Evolutionary conservation across 768 basidiomycete species (phyloP), one percentile per base, ranked within the genome.

Genomic region (Leucocoprinus leucothites): DNA sequence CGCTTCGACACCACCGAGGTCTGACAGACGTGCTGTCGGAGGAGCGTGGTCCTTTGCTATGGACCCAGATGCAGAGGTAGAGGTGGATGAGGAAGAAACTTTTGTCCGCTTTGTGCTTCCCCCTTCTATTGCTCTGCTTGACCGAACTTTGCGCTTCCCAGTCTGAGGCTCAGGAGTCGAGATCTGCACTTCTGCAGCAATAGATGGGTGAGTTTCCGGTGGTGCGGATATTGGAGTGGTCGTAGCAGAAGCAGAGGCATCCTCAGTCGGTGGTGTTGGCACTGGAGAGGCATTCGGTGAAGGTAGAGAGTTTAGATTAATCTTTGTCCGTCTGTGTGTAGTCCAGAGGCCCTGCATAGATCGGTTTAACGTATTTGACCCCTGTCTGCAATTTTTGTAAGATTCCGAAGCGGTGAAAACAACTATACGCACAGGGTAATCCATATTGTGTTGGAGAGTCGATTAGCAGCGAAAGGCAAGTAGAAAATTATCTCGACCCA

Each of bases 321-420:
- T 48, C 65, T 79, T 85, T n/a, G 73, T 78, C 38, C 85, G 74
- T 52, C 54, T 42, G 22, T 91, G 87, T 9, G 70, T 75, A 0
- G 85, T 81, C 90, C 90, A 92, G 18, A 89, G 76, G 21, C 82
- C 84, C 68, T 89, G 89, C 84, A 90, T 88, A 21, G 87, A 88
- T 53, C 78, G 75, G 69, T 92, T 92, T 62, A 92, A 74, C 16
- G 80, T 69, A 72, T 91, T 91, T 56, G 86, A 78, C 51, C 81
- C 84, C 87, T 90, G 65, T 71, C 85, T 86, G 73, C 67, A 38
- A 65, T 67, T 67, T 67, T 70, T 61, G 68, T 79, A 63, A 73
- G 64, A 55, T 50, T 31, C 41, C 48, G 48, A 48, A 28, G 28
- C 28, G 8, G n/a, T n/a, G 38, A 18, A n/a, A 26, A 41, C 21